Conservation (phyloP, 2,329 filamentous ascomycete species). For the Colletotrichum brevisporum region DNA sequence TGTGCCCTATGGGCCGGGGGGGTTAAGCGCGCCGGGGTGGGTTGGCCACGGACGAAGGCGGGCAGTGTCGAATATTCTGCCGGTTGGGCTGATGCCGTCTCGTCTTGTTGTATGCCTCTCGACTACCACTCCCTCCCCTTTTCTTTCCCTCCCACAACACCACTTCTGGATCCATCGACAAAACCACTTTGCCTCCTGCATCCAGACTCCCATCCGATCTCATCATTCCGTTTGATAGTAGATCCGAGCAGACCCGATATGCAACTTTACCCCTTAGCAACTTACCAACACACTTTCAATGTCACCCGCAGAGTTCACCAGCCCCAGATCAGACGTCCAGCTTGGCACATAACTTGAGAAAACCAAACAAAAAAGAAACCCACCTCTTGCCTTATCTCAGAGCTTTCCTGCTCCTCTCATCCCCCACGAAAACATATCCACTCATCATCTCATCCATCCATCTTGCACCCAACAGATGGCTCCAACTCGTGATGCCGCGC, state of each 20-base stretch:
- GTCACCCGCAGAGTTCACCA: conserved; percentile 37
- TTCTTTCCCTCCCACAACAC: conserved; percentile 36
- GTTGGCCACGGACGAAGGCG: conserved; percentile 37
- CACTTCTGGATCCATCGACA: conserved; percentile 35
- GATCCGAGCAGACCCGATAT: conserved; percentile 39
- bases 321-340: conserved; percentile 40
- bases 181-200: conserved; percentile 33
- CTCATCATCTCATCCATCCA: neutral
- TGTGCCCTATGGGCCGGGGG: conserved; percentile 38
- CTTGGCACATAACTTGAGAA: conserved; percentile 41
- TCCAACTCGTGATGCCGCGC: conserved; percentile 36
- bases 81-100: conserved; percentile 31
- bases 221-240: conserved; percentile 37
- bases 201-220: conserved; percentile 33
- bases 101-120: conserved; percentile 19
- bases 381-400: conserved; percentile 1
- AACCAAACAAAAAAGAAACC: conserved; percentile 22
- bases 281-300: conserved; percentile 39
- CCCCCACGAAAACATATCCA: conserved; percentile 2
- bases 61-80: conserved; percentile 40
- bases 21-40: conserved; percentile 32
- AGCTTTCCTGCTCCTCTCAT: conserved; percentile 3
- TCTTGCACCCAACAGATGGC: conserved; percentile 27
- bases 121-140: conserved; percentile 13
- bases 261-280: conserved; percentile 39